Evolutionary conservation across 2,329 filamentous ascomycete genomes (phyloP), one percentile per base, ranked within the genome.

Genomic region (Cladorrhinum sp.): DNA sequence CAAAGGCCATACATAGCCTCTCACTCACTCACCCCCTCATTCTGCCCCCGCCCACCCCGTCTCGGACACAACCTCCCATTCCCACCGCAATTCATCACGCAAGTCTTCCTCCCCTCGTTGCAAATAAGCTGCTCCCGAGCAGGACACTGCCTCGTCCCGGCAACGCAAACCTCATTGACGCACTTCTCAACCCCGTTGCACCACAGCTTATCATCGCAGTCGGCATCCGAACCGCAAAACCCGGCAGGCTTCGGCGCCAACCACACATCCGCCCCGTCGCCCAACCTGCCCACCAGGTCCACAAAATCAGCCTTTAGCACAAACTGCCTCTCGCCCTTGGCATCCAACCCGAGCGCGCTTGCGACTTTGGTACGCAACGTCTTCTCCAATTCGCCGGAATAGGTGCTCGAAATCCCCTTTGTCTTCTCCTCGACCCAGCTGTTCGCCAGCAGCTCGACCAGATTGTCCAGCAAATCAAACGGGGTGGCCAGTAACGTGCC

Each of bases 171-270:
- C 49, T 63, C 58, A 21, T 57, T 60, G 12, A 63, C 50, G 18
- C 61, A 63, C 55, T 53, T 63, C 55, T 63, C 61, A 1, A 59
- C 54, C 2, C 61, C 61, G 16, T 60, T 63, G 51, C 61, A 63
- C 12, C 21, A 63, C 12, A 10, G 20, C 2, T 55, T 58, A 23
- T 63, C 61, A 9, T 52, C 48, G 26, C 61, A 60, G 14, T 63
- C 58, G 39, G 58, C 58, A 20, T 63, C 57, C 2, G 26, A 50
- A 2, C 30, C 39, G 28, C 61, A 63, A 20, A 58, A 63, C 2
- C 55, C 58, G 36, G 58, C 61, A 8, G 61, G 61, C 42, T 60
- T 63, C 49, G 60, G 57, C 5, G 52, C 30, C n/a, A 63, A 39
- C 26, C 54, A 63, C 18, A 63, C 39, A 12, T 63, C 61, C n/a